phyloP scores from a whole-genome alignment of 2,329 filamentous ascomycete genomes.

The Hymenoscyphus repandus region DNA sequence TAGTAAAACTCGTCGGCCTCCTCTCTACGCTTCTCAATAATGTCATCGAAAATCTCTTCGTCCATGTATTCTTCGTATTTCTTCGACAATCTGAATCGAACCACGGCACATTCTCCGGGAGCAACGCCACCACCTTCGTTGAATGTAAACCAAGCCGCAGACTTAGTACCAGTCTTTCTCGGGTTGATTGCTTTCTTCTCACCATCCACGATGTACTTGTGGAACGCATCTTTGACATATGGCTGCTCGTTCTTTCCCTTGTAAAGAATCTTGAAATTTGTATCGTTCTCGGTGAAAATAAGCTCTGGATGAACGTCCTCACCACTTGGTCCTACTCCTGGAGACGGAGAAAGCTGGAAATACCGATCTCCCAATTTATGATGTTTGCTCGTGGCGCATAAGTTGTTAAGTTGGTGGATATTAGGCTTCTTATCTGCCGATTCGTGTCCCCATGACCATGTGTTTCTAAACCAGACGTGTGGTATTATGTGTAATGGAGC shows the following conservation, averaged over 20 bases:
- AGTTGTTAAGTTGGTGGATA: conserved; percentile 62
- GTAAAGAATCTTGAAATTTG: conserved; percentile 76
- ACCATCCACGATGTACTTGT: conserved; percentile 76
- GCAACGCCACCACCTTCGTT: conserved; percentile 82
- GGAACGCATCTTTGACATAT: conserved; percentile 95
- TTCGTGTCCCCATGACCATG: conserved; percentile 91
- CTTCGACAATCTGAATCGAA: conserved; percentile 82
- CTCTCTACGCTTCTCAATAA: conserved; percentile 78
- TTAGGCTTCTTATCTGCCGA: conserved; percentile 69
- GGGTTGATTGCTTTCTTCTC: conserved; percentile 82
- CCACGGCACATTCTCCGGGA: conserved; percentile 89
- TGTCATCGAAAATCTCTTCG: conserved; percentile 86
- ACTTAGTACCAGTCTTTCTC: conserved; percentile 74
- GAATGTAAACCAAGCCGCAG: conserved; percentile 86
- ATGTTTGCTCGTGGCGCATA: conserved; percentile 72
- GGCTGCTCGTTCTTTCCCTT: conserved; percentile 70
- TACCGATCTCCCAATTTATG: conserved; percentile 76
- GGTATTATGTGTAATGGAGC: conserved; percentile 91
- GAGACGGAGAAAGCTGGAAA: conserved; percentile 82
- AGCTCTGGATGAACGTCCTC: conserved; percentile 81
- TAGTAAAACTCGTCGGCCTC: conserved; percentile 97
- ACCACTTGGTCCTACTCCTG: conserved; percentile 71
- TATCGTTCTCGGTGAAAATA: conserved; percentile 94
- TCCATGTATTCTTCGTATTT: conserved; percentile 75
- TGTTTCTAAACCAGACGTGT: conserved; percentile 96